These are phyloP conservation scores for Neurospora terricola DNA, from an alignment of 495 filamentous ascomycete genomes.

Conservation along the genomic window DNA sequence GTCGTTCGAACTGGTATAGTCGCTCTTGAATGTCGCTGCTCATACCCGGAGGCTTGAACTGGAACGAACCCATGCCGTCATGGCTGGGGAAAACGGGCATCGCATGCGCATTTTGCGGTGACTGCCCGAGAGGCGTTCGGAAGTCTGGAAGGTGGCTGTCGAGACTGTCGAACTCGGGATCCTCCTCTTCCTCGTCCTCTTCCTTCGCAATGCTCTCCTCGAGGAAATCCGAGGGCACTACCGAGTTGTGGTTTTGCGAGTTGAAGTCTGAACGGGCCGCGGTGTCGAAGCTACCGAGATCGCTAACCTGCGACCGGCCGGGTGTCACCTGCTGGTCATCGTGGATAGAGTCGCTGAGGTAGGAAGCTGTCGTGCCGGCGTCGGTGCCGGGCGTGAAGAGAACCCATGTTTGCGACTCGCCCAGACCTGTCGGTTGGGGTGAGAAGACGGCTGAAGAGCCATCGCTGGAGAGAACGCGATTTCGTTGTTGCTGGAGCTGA, in stretches of 20 bases:
- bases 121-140: slow-evolving; percentile 42
- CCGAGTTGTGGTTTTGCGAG: slow-evolving; percentile 27
- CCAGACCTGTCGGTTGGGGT: slow-evolving; percentile 30
- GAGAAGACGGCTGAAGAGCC: slow-evolving; percentile 33
- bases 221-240: slow-evolving; percentile 33
- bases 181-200: slow-evolving; percentile 35
- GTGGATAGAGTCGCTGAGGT: slow-evolving; percentile 57
- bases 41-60: slow-evolving; percentile 32
- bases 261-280: slow-evolving; percentile 40
- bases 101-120: slow-evolving; percentile 15
- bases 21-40: slow-evolving; percentile 57
- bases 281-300: slow-evolving; percentile 75
- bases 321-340: slow-evolving; percentile 60
- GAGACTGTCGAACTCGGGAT: slow-evolving; percentile 79
- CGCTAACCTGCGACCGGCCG: slow-evolving; percentile 66
- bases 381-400: slow-evolving; percentile 74
- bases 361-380: slow-evolving; percentile 52
- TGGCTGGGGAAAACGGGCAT: slow-evolving; percentile 72
- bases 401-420: slow-evolving; percentile 89
- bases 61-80: slow-evolving; percentile 82
- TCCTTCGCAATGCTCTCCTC: slow-evolving; percentile 50
- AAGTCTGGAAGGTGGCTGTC: slow-evolving; percentile 86
- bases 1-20: slow-evolving; percentile 75
- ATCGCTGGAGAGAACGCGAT: slow-evolving; percentile 29
- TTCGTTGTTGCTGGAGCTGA: slow-evolving; percentile 46